A percentile compares a stretch with the other conserved stretches of the same genome.
Conservation (phyloP, 2,329 filamentous ascomycete genomes). For the Claviceps citrina region DNA sequence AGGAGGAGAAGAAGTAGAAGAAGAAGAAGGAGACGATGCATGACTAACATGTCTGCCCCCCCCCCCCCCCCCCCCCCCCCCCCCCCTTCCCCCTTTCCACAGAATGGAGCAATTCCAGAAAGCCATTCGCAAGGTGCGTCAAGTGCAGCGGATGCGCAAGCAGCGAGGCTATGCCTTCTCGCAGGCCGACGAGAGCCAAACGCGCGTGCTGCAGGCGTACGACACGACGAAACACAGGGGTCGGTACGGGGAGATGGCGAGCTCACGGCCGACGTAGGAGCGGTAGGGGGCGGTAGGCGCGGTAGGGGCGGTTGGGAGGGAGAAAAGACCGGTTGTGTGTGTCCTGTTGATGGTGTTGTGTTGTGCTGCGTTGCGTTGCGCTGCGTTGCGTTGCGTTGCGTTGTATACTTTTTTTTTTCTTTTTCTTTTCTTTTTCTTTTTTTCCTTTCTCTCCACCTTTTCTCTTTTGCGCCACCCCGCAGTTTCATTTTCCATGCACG, state of each 20-base stretch:
- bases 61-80: too few species aligned
- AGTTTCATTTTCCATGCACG: neutral
- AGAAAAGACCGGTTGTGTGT: too few species aligned
- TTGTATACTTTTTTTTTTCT: neutral
- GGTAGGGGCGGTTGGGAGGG: too few species aligned
- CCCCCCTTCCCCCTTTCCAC: neutral
- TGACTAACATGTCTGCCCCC: too few species aligned
- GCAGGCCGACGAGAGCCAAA: slow-evolving; percentile 92
- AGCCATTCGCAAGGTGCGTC: slow-evolving; percentile 92
- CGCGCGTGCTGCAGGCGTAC: slow-evolving; percentile 87
- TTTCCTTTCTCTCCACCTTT: neutral
- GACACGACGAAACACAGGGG: slow-evolving; percentile 89
- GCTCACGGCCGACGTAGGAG: slow-evolving; percentile 19
- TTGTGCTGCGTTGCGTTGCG: neutral
- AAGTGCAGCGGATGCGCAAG: slow-evolving; percentile 98
- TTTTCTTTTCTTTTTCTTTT: neutral
- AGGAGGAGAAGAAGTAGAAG: too few species aligned
- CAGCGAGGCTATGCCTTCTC: slow-evolving; percentile 97
- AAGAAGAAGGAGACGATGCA: too few species aligned
- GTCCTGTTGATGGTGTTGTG: neutral
- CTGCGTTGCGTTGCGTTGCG: neutral
- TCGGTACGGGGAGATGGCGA: slow-evolving; percentile 85
- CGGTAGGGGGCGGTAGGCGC: neutral
- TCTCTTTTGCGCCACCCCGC: neutral
- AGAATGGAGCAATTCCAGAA: slow-evolving; percentile 99